Evolutionary conservation across 2,329 filamentous ascomycete genomes (phyloP).

Genomic region (Taxawa tesnikishii): DNA sequence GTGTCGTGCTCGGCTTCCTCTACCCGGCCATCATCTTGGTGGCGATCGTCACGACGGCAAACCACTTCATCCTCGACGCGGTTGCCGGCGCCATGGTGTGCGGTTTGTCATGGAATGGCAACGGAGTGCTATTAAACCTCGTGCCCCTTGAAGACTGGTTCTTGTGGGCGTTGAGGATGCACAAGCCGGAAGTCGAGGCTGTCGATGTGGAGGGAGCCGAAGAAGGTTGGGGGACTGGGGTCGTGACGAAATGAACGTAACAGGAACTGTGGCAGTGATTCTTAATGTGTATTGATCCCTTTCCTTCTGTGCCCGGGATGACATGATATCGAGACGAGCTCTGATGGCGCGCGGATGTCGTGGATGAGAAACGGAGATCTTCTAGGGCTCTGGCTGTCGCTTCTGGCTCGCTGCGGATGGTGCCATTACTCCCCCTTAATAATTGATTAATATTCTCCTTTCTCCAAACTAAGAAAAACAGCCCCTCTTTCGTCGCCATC

Average conservation of each 20-base stretch:
- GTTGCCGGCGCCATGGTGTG: slow-evolving; percentile 57
- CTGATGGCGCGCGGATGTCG: too few relatives aligned
- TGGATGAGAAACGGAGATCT: too few relatives aligned
- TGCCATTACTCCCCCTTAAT: too few relatives aligned
- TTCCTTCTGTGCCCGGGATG: too few relatives aligned
- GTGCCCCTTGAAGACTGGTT: slow-evolving; percentile 57
- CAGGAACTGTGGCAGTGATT: too few relatives aligned
- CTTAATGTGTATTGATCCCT: too few relatives aligned
- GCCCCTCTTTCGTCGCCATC: too few relatives aligned
- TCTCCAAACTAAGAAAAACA: too few relatives aligned
- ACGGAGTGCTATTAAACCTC: slow-evolving; percentile 47
- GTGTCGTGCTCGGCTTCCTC: slow-evolving; percentile 41
- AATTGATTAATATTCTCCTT: too few relatives aligned
- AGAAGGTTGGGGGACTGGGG: background rate
- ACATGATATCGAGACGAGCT: too few relatives aligned
- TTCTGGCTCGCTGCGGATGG: too few relatives aligned
- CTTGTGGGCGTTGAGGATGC: slow-evolving; percentile 48
- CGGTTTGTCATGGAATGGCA: slow-evolving; percentile 47
- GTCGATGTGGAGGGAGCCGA: background rate
- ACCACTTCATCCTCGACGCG: slow-evolving; percentile 61
- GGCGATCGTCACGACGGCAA: slow-evolving; percentile 59
- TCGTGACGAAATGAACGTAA: background rate
- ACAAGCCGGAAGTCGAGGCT: slow-evolving; percentile 41
- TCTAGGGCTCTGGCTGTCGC: too few relatives aligned
- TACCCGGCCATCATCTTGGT: slow-evolving; percentile 55